Conservation (phyloP, 148 eudicot genomes). For the Fagopyrum tataricum region DNA sequence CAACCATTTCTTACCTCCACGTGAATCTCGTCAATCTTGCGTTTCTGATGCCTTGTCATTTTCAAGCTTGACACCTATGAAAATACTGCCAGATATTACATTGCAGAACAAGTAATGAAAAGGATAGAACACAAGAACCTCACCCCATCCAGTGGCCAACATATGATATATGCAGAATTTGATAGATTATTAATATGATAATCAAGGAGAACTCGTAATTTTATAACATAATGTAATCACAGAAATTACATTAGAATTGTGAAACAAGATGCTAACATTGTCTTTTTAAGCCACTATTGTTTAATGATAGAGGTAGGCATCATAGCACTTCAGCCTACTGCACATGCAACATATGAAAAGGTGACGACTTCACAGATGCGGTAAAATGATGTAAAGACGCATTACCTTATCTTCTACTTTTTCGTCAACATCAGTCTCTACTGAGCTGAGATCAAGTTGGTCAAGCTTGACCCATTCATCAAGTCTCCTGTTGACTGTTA, state of each 20-base stretch:
- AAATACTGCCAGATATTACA: slow-evolving; percentile 12
- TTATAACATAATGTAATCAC: background rate
- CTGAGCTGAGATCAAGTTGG: slow-evolving; percentile 93
- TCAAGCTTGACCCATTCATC: slow-evolving; percentile 98
- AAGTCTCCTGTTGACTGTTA: slow-evolving; percentile 88
- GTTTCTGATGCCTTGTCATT: slow-evolving; percentile 98
- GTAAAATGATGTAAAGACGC: background rate
- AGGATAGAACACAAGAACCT: background rate
- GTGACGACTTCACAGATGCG: background rate
- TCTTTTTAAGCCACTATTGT: background rate
- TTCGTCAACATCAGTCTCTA: slow-evolving; percentile 89
- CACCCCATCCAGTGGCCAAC: background rate
- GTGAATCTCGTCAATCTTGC: slow-evolving; percentile 94
- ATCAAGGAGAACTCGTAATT: background rate
- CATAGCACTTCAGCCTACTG: background rate
- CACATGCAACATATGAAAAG: background rate
- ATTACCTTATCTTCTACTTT: slow-evolving; percentile 97
- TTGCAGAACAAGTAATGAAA: background rate
- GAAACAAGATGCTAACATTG: background rate
- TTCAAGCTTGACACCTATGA: slow-evolving; percentile 85
- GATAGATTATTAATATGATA: background rate
- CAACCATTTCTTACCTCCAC: slow-evolving; percentile 54
- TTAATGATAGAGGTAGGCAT: background rate
- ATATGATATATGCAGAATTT: background rate
- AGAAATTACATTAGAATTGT: background rate